phyloP scores from a whole-genome alignment of 2,329 filamentous ascomycete genomes.

The Curvularia sp. region DNA sequence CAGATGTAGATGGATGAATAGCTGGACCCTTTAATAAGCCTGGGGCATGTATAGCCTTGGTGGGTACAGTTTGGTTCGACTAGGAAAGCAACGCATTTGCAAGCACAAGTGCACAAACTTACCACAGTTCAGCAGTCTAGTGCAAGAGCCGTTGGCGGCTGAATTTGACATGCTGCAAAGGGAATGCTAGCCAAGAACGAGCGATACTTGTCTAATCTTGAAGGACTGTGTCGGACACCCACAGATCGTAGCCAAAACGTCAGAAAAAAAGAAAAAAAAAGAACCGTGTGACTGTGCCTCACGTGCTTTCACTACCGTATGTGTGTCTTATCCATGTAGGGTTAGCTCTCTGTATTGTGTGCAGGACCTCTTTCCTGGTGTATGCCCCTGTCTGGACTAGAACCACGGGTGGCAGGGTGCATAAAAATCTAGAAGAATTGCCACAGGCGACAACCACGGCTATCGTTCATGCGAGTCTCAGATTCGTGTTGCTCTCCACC shows the following conservation, averaged over 20 bases:
- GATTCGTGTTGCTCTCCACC: slow-evolving; percentile 6
- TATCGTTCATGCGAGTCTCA: slow-evolving; percentile 2
- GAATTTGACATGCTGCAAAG: slow-evolving; percentile 9
- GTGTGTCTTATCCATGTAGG: background rate
- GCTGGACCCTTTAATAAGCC: slow-evolving; percentile 8
- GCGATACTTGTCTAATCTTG: slow-evolving; percentile 6
- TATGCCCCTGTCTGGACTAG: slow-evolving; percentile 5
- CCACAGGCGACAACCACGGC: slow-evolving; percentile 2
- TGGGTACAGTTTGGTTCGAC: slow-evolving; percentile 8
- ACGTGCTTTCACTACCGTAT: background rate
- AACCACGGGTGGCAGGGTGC: slow-evolving; percentile 3
- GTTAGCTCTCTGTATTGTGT: background rate
- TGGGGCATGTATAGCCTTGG: background rate
- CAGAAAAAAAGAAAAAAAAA: background rate
- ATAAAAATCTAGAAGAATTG: slow-evolving; percentile 11
- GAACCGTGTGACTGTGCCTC: background rate
- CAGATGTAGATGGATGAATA: slow-evolving; percentile 9
- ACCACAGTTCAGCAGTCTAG: background rate
- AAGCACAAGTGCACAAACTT: slow-evolving; percentile 7
- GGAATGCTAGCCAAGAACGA: slow-evolving; percentile 4
- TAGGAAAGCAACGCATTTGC: slow-evolving; percentile 10
- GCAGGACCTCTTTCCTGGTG: background rate
- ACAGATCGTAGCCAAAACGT: slow-evolving; percentile 3
- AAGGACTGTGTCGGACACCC: background rate
- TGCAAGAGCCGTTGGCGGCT: slow-evolving; percentile 10